Conservation (phyloP, 2,329 filamentous ascomycete genomes). For the Aaosphaeria pasadenensis region DNA sequence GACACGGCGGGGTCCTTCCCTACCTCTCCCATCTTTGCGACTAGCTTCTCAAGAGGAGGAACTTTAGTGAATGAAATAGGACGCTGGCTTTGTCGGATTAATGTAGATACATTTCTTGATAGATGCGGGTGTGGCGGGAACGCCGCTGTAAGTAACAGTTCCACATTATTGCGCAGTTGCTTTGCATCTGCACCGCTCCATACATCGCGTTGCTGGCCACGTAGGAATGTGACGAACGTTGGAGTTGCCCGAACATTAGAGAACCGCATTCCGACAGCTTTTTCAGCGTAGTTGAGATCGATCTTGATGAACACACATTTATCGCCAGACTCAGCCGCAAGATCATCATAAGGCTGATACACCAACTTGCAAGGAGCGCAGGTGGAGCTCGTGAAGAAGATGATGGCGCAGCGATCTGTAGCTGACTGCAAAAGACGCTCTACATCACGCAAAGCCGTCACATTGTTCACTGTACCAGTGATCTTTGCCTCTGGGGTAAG, state of each 20-base stretch:
- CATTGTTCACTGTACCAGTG: conserved; percentile 57
- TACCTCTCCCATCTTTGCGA: conserved; percentile 69
- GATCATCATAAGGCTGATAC: conserved; percentile 76
- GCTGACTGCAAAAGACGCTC: conserved; percentile 60
- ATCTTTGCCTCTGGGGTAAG: conserved; percentile 12
- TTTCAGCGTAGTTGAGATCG: conserved; percentile 66
- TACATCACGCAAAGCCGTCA: conserved; percentile 59
- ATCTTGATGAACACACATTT: conserved; percentile 77
- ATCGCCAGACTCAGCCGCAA: conserved; percentile 69
- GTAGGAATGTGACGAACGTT: conserved; percentile 83
- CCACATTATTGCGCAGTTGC: conserved; percentile 68
- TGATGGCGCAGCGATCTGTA: conserved; percentile 66
- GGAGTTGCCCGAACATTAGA: conserved; percentile 70
- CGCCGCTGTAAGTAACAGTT: conserved; percentile 71
- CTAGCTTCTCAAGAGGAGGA: conserved; percentile 78
- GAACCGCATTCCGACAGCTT: conserved; percentile 62
- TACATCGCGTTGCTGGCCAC: conserved; percentile 69
- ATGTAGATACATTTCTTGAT: conserved; percentile 65
- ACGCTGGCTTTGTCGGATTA: conserved; percentile 61
- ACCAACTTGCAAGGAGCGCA: conserved; percentile 81
- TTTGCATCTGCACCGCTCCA: conserved; percentile 76
- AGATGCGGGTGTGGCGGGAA: conserved; percentile 74
- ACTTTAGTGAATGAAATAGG: conserved; percentile 75
- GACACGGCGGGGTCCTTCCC: conserved; percentile 61
- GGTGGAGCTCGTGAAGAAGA: conserved; percentile 90